Evolutionary conservation across 805 yeast genomes (phyloP), one percentile per base, ranked within the genome.

Genomic region (Metschnikowia baotianmanensis): DNA sequence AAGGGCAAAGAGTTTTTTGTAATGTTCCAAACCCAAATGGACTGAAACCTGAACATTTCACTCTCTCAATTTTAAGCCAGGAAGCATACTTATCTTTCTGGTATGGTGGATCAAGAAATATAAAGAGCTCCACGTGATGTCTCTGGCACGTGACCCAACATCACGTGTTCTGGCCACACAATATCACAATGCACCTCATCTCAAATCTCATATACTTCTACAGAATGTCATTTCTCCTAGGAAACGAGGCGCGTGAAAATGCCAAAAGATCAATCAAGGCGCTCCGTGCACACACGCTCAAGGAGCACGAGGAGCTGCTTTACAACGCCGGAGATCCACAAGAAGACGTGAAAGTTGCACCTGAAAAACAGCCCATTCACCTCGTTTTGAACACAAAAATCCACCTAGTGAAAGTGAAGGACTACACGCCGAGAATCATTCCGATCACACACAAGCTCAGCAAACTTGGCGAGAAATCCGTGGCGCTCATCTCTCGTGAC

Each of bases 401-500:
- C 29, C 74, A 76, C 19, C 65, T 77, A 31, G 56, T 74, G 3
- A 55, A 62, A 20, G 53, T 63, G 19, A 71, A 68, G 34, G 83
- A 79, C 45, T 63, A 68, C 46, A 65, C 75, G 1, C 83, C 86
- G 3, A 62, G 86, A 30, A 73, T 82, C 35, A 67, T 82, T 42
- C 85, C 87, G 3, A 48, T 84, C 10, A 69, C 77, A 0, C 65
- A 74, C 48, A 72, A 76, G 47, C 58, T 83, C 41, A 74, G 72
- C 38, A 70, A 68, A 41, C 57, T 77, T 2, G 71, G 72, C 16
- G 73, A 74, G 16, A 65, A 74, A 36, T 65, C 78, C 17, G 72
- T 84, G 5, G 56, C 85, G 4, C 65, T 87, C 15, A 71, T 87
- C 11, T 83, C 91, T 7, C 85, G 83, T 48, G 93, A 86, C 54